These are phyloP conservation scores for Diplodia seriata DNA, from an alignment of 2,329 filamentous ascomycete genomes.

Conservation along the genomic window DNA sequence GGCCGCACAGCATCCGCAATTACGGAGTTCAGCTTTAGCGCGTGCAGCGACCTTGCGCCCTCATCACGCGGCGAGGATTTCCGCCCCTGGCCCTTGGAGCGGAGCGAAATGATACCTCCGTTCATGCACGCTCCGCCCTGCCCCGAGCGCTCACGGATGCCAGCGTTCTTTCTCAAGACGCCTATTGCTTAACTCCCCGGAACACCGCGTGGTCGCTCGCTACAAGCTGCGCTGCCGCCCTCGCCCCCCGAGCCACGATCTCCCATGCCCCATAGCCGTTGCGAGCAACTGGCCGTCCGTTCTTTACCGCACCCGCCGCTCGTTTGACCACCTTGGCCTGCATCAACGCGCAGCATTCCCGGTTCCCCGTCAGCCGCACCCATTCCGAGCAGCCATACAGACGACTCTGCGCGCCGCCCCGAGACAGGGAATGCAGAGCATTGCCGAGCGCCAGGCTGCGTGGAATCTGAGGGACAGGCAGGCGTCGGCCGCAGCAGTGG, in stretches of 20 bases:
- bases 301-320: slow-evolving; percentile 20
- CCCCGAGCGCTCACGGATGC: slow-evolving; percentile 13
- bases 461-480: slow-evolving; percentile 20
- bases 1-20: slow-evolving; percentile 6
- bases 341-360: slow-evolving; percentile 12
- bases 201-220: slow-evolving; percentile 19
- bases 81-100: slow-evolving; percentile 1
- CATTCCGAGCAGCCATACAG: slow-evolving; percentile 13
- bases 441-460: slow-evolving; percentile 31
- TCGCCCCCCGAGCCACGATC: slow-evolving; percentile 2
- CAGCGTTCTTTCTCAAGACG: slow-evolving; percentile 25
- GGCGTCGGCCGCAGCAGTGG: slow-evolving; percentile 17
- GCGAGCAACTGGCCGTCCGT: slow-evolving; percentile 28
- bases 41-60: slow-evolving; percentile 9
- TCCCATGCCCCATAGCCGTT: slow-evolving; percentile 23
- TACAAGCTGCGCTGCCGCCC: slow-evolving; percentile 24
- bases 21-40: slow-evolving; percentile 14
- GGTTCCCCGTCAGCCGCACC: slow-evolving; percentile 10
- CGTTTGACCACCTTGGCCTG: slow-evolving; percentile 17
- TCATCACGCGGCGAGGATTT: neutral
- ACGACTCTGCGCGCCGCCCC: neutral
- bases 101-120: slow-evolving; percentile 28
- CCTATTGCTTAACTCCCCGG: slow-evolving; percentile 21
- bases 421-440: slow-evolving; percentile 30
- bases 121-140: slow-evolving; percentile 31